These are phyloP conservation scores for Botrytis hyacinthi DNA, from an alignment of 2,329 filamentous ascomycete species.

Conservation along the genomic window DNA sequence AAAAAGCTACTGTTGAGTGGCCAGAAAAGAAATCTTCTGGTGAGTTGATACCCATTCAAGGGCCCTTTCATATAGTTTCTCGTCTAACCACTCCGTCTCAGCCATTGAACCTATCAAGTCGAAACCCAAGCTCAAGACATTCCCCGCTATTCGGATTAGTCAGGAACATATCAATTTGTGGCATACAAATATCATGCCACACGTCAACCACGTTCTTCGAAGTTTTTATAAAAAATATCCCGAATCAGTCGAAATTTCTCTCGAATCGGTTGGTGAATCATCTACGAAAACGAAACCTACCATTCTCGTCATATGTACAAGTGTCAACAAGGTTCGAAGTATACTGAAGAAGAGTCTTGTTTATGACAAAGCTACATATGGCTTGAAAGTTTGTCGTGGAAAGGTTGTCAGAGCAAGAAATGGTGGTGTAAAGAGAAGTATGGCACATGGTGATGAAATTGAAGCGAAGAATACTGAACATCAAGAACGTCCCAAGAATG, in stretches of 20 bases:
- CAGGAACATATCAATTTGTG: constrained; percentile 66
- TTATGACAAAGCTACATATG: constrained; percentile 63
- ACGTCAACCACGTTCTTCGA: constrained; percentile 68
- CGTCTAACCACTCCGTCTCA: constrained; percentile 17
- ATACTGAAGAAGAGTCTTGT: constrained; percentile 68
- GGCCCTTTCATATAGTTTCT: not conserved
- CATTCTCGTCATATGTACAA: constrained; percentile 74
- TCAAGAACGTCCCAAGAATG: constrained; percentile 75
- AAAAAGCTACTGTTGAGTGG: constrained; percentile 24
- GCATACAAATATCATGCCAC: constrained; percentile 69
- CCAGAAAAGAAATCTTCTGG: constrained; percentile 29
- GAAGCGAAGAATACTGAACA: constrained; percentile 69
- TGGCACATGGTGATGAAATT: constrained; percentile 43
- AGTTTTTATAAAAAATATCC: constrained; percentile 70
- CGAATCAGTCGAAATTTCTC: constrained; percentile 75
- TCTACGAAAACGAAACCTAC: constrained; percentile 66
- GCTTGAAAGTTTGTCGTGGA: constrained; percentile 70
- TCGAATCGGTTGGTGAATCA: constrained; percentile 71
- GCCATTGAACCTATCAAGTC: constrained; percentile 27
- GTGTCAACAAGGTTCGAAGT: constrained; percentile 67
- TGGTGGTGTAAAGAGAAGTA: constrained; percentile 42
- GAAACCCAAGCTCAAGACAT: constrained; percentile 52
- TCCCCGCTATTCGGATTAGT: constrained; percentile 57
- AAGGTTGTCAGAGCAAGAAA: constrained; percentile 62
- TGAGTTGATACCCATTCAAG: constrained; percentile 14